Conservation (phyloP, 805 yeast species). For the Saccharomycopsis microspora region DNA sequence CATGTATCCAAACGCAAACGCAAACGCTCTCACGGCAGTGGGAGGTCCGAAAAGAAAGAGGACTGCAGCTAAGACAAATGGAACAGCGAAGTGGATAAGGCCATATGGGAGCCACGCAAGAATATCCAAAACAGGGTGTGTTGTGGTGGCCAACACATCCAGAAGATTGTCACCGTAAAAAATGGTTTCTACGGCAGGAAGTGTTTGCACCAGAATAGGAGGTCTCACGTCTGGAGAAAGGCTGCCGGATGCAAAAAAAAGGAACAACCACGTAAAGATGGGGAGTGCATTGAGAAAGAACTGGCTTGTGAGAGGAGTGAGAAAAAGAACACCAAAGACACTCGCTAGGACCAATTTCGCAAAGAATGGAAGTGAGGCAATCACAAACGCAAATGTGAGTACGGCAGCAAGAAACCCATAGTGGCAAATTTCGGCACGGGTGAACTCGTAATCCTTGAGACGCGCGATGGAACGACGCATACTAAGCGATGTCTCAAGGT, state of each 20-base stretch:
- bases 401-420: slow-evolving; percentile 39
- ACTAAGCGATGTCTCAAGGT: slow-evolving; percentile 38
- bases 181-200: slow-evolving; percentile 88
- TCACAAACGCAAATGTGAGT: slow-evolving; percentile 43
- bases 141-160: slow-evolving; percentile 67
- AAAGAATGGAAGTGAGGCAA: slow-evolving; percentile 44
- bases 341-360: slow-evolving; percentile 23
- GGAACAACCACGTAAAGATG: slow-evolving; percentile 72
- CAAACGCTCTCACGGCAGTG: slow-evolving; percentile 67
- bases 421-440: slow-evolving; percentile 38
- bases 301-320: slow-evolving; percentile 72
- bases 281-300: slow-evolving; percentile 79
- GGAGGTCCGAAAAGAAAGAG: slow-evolving; percentile 90
- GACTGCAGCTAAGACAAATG: slow-evolving; percentile 72
- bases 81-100: slow-evolving; percentile 77
- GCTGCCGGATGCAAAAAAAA: slow-evolving; percentile 67
- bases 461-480: slow-evolving; percentile 30
- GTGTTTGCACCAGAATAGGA: slow-evolving; percentile 75
- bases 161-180: slow-evolving; percentile 85
- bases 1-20: slow-evolving; percentile 92
- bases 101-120: slow-evolving; percentile 96
- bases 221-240: slow-evolving; percentile 72
- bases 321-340: slow-evolving; percentile 33
- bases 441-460: slow-evolving; percentile 32
- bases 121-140: slow-evolving; percentile 58